Evolutionary conservation across 169 alveolate genomes (phyloP).

Genomic region (Plasmodium gaboni): DNA sequence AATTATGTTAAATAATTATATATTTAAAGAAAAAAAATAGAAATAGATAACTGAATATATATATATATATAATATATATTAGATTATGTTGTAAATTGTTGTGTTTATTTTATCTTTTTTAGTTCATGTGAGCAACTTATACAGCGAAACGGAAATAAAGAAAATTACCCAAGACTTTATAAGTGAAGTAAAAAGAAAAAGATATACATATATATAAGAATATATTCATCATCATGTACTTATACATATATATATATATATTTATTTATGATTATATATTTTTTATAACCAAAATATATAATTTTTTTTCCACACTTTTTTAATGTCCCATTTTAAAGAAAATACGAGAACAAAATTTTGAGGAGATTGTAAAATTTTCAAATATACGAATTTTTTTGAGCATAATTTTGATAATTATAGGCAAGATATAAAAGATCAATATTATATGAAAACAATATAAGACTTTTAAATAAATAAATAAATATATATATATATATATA

Average conservation of each 20-base stretch:
- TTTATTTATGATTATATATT: neutral
- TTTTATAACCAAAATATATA: no score
- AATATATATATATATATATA: no score
- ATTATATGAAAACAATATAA: no score
- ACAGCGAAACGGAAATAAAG: constrained; percentile 66
- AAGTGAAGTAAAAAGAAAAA: constrained; percentile 41
- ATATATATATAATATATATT: neutral
- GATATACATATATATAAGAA: neutral
- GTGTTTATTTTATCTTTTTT: constrained; percentile 1
- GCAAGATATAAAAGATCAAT: constrained; percentile 4
- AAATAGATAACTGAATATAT: neutral
- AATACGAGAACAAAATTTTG: constrained; percentile 23
- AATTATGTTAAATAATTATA: neutral
- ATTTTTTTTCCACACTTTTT: no score
- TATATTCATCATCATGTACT: neutral
- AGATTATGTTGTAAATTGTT: neutral
- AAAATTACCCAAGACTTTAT: constrained; percentile 63
- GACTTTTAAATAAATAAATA: no score
- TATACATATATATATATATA: neutral
- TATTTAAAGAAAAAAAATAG: neutral
- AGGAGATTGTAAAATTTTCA: constrained; percentile 41
- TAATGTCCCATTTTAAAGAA: constrained; percentile 1
- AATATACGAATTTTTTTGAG: constrained; percentile 41
- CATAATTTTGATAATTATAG: constrained; percentile 45
- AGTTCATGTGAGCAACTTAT: constrained; percentile 56